Conservation (phyloP, 306 rosid genomes). For the Prosopis cineraria region DNA sequence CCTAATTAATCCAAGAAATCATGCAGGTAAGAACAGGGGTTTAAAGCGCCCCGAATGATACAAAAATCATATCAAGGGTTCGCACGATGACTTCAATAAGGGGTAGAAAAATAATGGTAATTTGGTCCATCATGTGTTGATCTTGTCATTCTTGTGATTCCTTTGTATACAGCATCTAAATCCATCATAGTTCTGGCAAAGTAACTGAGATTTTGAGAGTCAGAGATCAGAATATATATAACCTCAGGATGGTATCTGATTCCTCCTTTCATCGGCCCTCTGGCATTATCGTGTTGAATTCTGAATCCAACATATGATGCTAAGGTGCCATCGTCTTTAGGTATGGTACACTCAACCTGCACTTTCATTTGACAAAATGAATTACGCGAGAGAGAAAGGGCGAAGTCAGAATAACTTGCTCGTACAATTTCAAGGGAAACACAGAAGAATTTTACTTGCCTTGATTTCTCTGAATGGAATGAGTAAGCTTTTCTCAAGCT, state of each 20-base stretch:
- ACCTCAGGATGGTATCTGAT: conserved; percentile 99
- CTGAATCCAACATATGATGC: conserved; percentile 92
- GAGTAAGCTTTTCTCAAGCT: conserved; percentile 87
- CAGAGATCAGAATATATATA: conserved; percentile 15
- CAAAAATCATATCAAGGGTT: neutral
- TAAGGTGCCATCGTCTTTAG: conserved; percentile 84
- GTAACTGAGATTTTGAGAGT: neutral
- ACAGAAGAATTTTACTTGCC: conserved; percentile 39
- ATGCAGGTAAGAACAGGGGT: conserved; percentile 21
- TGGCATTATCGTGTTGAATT: conserved; percentile 95
- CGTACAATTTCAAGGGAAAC: conserved; percentile 2
- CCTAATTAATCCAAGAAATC: conserved; percentile 49
- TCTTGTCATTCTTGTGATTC: neutral
- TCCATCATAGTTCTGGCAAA: neutral
- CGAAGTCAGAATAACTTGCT: conserved; percentile 10
- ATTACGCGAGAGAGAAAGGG: conserved; percentile 13
- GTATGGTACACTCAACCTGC: conserved; percentile 96
- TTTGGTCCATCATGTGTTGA: neutral
- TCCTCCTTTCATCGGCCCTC: conserved; percentile 99
- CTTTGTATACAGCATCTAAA: neutral
- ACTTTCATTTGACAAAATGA: conserved; percentile 26
- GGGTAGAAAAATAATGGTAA: neutral
- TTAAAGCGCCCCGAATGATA: neutral
- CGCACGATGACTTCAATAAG: neutral
- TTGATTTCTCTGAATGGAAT: conserved; percentile 97